Evolutionary conservation across 2,329 filamentous ascomycete genomes (phyloP).

Genomic region (Colletotrichum aenigma): DNA sequence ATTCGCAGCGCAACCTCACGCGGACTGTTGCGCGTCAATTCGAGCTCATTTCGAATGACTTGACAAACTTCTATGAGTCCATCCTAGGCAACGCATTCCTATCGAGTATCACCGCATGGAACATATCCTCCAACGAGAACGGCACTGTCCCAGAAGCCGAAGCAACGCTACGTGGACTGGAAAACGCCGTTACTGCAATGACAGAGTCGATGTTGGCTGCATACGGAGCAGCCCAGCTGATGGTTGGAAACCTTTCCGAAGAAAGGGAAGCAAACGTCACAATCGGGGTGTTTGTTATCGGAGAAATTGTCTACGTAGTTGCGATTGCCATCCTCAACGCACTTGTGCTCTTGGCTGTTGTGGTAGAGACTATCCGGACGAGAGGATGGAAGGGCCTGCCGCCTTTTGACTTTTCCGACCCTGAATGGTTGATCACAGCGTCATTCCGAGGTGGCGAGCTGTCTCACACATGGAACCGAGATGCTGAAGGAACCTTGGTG

Average conservation of each 20-base stretch:
- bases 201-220: conserved; percentile 28
- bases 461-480: not conserved
- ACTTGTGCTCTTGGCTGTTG: not conserved
- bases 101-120: conserved; percentile 27
- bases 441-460: not conserved
- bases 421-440: not conserved
- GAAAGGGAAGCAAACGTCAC: conserved; percentile 19
- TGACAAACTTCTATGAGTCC: conserved; percentile 39
- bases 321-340: not conserved
- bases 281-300: not conserved
- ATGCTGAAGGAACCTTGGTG: not conserved
- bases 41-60: conserved; percentile 38
- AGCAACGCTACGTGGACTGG: conserved; percentile 17
- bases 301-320: not conserved
- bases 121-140: not conserved
- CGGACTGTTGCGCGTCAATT: conserved; percentile 34
- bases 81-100: conserved; percentile 37
- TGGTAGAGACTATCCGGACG: not conserved
- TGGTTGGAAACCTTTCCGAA: conserved; percentile 27
- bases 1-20: conserved; percentile 33
- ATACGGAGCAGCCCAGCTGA: conserved; percentile 36
- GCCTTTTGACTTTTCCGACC: not conserved
- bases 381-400: not conserved
- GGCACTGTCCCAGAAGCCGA: not conserved
- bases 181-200: conserved; percentile 22